Evolutionary conservation across 2,329 filamentous ascomycete species (phyloP).

Genomic region (Apiospora malaysiana): DNA sequence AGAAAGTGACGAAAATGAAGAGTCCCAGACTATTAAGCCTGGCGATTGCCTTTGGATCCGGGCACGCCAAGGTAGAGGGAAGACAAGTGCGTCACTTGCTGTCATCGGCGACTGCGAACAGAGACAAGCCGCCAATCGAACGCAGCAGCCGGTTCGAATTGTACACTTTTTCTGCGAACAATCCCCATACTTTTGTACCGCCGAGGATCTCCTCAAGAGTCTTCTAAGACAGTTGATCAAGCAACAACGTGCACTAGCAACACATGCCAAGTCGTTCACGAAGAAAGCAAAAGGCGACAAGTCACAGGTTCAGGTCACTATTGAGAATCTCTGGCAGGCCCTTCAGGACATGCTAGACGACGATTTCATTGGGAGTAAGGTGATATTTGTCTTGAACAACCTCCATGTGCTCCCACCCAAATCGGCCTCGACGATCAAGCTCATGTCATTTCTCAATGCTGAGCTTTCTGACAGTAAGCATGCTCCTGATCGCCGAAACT

Average conservation of each 20-base stretch:
- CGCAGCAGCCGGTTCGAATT: conserved; percentile 39
- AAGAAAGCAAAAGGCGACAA: conserved; percentile 39
- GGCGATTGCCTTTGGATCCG: conserved; percentile 47
- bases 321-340: conserved; percentile 48
- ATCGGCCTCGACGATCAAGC: conserved; percentile 42
- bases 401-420: conserved; percentile 46
- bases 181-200: conserved; percentile 43
- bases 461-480: conserved; percentile 36
- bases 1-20: conserved; percentile 25
- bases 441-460: conserved; percentile 41
- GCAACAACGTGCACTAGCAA: conserved; percentile 40
- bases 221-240: conserved; percentile 45
- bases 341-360: conserved; percentile 50
- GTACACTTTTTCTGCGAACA: conserved; percentile 51
- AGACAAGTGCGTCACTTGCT: conserved; percentile 47
- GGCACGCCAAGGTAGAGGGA: conserved; percentile 49
- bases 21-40: conserved; percentile 20
- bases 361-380: conserved; percentile 42
- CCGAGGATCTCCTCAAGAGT: conserved; percentile 49
- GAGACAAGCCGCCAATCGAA: conserved; percentile 28
- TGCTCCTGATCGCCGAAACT: not conserved
- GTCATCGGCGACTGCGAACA: conserved; percentile 44
- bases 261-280: conserved; percentile 44
- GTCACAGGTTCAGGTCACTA: conserved; percentile 39
- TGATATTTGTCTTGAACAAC: conserved; percentile 50